Percentiles rank a stretch among this genome's conserved stretches.
Evolutionary conservation across 495 filamentous ascomycete species (phyloP).

Genomic region (Penicillium mononematosum): DNA sequence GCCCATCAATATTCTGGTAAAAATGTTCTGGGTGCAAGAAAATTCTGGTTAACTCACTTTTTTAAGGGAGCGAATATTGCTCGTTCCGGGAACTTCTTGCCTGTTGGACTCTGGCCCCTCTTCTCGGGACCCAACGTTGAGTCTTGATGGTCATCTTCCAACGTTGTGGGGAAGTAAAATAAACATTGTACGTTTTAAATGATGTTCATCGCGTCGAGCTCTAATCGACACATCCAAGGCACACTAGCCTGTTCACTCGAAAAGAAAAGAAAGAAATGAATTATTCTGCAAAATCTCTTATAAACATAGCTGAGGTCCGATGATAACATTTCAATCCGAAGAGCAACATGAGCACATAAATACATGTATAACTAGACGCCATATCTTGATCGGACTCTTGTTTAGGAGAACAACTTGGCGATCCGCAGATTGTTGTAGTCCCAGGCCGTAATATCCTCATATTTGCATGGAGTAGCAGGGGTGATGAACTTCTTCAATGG

Average conservation of each 20-base stretch:
- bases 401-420: constrained; percentile 15
- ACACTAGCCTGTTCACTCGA: neutral
- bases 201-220: too few species aligned
- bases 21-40: too few species aligned
- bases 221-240: neutral
- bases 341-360: neutral
- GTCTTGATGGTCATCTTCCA: neutral
- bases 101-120: neutral
- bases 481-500: constrained; percentile 23
- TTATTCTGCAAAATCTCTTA: neutral
- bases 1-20: too few species aligned
- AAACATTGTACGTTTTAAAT: neutral
- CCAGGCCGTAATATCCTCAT: constrained; percentile 35
- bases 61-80: neutral
- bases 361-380: neutral
- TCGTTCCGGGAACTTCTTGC: constrained; percentile 6
- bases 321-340: neutral
- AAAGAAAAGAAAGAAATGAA: neutral
- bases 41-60: too few species aligned
- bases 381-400: neutral
- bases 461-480: constrained; percentile 20
- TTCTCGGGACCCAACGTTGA: neutral
- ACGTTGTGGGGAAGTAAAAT: neutral
- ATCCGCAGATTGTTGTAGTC: constrained; percentile 34
- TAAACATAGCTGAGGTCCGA: neutral